These are phyloP conservation scores for Mrakiaceae sp. DNA, from an alignment of 1,284 basidiomycete species.

Conservation along the genomic window DNA sequence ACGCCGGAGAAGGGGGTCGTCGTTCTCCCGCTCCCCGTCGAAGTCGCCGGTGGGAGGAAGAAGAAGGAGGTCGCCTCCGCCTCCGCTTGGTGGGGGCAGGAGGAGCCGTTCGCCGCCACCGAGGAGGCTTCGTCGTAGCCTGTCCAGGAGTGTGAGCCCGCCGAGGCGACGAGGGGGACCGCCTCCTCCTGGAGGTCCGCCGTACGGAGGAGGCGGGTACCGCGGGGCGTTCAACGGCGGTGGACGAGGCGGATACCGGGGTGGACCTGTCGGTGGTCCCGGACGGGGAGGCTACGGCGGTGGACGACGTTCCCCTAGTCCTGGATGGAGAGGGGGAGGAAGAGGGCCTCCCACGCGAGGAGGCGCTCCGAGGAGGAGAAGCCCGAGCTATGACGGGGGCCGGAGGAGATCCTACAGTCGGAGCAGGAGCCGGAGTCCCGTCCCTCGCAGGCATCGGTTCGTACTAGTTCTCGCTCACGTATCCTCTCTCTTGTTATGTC, in stretches of 20 bases:
- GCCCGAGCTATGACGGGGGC: constrained; percentile 15
- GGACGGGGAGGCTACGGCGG: constrained; percentile 7
- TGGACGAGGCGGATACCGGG: background rate
- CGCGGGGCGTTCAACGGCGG: constrained; percentile 1
- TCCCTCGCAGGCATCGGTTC: constrained; percentile 2
- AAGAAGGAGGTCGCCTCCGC: background rate
- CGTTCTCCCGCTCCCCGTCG: constrained; percentile 20
- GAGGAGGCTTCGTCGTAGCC: too few species aligned
- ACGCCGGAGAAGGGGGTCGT: background rate
- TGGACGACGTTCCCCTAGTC: background rate
- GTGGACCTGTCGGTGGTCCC: background rate
- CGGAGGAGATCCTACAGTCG: constrained; percentile 4
- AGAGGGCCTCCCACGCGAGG: constrained; percentile 4
- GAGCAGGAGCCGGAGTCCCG: constrained; percentile 10
- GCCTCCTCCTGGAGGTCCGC: background rate
- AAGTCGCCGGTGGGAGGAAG: background rate
- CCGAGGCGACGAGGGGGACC: too few species aligned
- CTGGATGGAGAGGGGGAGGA: constrained; percentile 1
- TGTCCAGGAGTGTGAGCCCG: too few species aligned
- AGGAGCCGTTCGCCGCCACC: background rate
- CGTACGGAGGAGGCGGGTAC: constrained; percentile 2
- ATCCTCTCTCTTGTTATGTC: background rate
- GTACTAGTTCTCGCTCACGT: constrained; percentile 15
- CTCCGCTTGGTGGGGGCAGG: background rate
- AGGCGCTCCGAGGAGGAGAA: constrained; percentile 8